Conservation (phyloP, 2,329 filamentous ascomycete species). For the Penicillium thymicola region DNA sequence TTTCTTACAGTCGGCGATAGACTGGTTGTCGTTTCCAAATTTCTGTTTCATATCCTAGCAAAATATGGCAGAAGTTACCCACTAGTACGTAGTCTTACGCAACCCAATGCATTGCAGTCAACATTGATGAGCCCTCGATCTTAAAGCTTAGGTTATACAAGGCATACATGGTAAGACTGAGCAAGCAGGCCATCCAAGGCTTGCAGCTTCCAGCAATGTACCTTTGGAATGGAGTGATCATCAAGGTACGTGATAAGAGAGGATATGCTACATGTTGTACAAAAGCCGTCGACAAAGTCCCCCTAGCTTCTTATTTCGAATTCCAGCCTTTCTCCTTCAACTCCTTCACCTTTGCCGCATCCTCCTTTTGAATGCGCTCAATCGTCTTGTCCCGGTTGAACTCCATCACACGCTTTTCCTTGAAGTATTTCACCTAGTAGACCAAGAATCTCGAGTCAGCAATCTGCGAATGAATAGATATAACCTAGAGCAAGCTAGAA, state of each 20-base stretch:
- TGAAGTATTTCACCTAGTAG: conserved; percentile 87
- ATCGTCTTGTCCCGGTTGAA: conserved; percentile 78
- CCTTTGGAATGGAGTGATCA: conserved; percentile 6
- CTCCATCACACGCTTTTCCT: conserved; percentile 92
- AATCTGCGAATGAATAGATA: background rate
- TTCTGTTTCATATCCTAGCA: background rate
- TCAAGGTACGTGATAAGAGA: conserved; percentile 18
- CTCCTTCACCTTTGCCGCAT: conserved; percentile 60
- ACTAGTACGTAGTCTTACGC: background rate
- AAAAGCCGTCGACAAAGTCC: conserved; percentile 10
- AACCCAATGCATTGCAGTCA: background rate
- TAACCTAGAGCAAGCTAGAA: background rate
- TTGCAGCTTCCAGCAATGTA: background rate
- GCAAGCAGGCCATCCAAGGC: background rate
- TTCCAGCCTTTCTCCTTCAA: conserved; percentile 43
- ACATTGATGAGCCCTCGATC: background rate
- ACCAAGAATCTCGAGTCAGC: background rate
- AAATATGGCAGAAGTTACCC: background rate
- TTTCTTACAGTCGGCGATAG: background rate
- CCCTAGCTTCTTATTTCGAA: conserved; percentile 18
- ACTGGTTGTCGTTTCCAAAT: background rate
- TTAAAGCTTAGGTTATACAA: background rate
- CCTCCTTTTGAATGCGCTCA: conserved; percentile 69
- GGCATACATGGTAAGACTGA: background rate
- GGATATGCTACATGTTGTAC: conserved; percentile 32